A percentile compares a stretch with the other conserved stretches of the same genome.
Conservation (phyloP, 805 yeast genomes). For the Saccharomycodes ludwigii region DNA sequence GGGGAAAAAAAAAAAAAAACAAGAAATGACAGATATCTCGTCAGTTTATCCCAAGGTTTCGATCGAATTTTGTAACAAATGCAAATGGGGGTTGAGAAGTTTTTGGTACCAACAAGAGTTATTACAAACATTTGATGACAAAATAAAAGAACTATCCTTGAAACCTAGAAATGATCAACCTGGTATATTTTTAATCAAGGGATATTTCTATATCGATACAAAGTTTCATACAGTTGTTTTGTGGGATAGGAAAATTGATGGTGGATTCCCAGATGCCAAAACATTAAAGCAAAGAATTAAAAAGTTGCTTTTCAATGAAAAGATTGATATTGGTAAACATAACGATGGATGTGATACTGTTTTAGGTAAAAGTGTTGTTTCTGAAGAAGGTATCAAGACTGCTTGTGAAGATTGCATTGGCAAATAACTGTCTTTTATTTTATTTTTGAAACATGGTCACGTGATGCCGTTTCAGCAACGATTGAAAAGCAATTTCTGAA, state of each 20-base stretch:
- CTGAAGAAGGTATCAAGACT: too few species aligned
- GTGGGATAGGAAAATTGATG: constrained; percentile 52
- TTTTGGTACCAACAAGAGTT: constrained; percentile 82
- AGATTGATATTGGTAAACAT: constrained; percentile 13
- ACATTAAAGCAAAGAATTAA: constrained; percentile 58
- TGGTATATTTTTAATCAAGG: constrained; percentile 51
- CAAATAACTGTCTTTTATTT: too few species aligned
- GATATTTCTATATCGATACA: constrained; percentile 25
- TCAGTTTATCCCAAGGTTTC: constrained; percentile 43
- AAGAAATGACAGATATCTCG: background rate
- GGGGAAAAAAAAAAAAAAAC: too few species aligned
- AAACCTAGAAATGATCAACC: constrained; percentile 28
- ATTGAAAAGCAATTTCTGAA: too few species aligned
- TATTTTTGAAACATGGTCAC: too few species aligned
- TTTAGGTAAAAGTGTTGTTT: too few species aligned
- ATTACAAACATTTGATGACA: constrained; percentile 61
- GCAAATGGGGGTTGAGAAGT: constrained; percentile 84
- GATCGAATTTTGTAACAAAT: constrained; percentile 66
- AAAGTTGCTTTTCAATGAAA: constrained; percentile 23
- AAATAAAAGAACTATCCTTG: constrained; percentile 42
- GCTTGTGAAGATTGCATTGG: too few species aligned
- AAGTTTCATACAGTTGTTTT: constrained; percentile 23
- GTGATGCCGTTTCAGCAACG: too few species aligned
- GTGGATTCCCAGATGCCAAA: constrained; percentile 84
- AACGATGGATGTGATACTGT: constrained; percentile 4